These are phyloP conservation scores for Tetrastigma voinierianum DNA, from an alignment of 164 flowering plant species.

Conservation along the genomic window DNA sequence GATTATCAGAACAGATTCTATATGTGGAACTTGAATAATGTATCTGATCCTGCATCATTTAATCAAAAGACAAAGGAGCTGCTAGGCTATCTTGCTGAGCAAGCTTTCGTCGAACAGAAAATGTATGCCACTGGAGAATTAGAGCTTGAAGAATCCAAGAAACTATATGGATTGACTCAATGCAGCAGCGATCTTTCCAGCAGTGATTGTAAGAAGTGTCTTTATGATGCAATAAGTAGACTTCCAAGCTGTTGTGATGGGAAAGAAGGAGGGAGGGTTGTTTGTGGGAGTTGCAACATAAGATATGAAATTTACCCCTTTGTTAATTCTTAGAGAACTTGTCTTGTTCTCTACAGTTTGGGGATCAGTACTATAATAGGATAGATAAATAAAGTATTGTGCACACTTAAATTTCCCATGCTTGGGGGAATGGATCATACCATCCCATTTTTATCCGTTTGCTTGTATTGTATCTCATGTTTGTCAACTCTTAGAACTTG, in stretches of 20 bases:
- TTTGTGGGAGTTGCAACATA: slow-evolving; percentile 18
- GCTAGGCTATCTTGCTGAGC: slow-evolving; percentile 1
- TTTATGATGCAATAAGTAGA: slow-evolving; percentile 12
- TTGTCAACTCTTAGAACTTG: too few relatives aligned
- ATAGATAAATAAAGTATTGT: too few relatives aligned
- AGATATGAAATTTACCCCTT: slow-evolving; percentile 26
- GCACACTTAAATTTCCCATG: too few relatives aligned
- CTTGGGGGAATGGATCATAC: too few relatives aligned
- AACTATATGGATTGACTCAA: slow-evolving; percentile 25
- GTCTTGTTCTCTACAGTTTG: too few relatives aligned
- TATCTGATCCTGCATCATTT: slow-evolving; percentile 11
- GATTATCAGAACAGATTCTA: slow-evolving; percentile 16
- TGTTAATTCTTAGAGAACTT: slow-evolving; percentile 5
- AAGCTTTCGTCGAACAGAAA: too few relatives aligned
- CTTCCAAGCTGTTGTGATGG: slow-evolving; percentile 24
- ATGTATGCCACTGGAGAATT: slow-evolving; percentile 23
- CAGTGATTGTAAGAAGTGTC: slow-evolving; percentile 22
- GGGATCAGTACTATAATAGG: too few relatives aligned
- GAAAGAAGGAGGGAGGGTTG: slow-evolving; percentile 24
- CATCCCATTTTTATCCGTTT: too few relatives aligned
- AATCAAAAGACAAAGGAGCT: slow-evolving; percentile 16
- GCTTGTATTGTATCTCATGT: too few relatives aligned
- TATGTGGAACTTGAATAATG: slow-evolving; percentile 12
- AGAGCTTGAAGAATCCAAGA: slow-evolving; percentile 1
- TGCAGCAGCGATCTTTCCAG: slow-evolving; percentile 29